Evolutionary conservation across 371 early-diverging fungal species (phyloP).

Genomic region (Syncephalis fuscata): DNA sequence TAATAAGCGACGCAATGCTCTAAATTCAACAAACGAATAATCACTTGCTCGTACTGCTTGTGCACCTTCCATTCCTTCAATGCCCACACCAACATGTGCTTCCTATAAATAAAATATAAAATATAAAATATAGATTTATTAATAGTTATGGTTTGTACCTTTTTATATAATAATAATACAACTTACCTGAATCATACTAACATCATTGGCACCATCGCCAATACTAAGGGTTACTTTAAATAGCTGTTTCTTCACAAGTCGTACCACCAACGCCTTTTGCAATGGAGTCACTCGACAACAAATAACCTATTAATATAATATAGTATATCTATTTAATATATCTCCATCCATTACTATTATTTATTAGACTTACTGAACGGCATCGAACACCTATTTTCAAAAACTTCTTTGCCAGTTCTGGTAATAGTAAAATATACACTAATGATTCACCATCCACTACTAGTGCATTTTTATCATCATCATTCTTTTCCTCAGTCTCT

Average conservation of each 20-base stretch:
- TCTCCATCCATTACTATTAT: background rate
- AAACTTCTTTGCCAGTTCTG: conserved; percentile 18
- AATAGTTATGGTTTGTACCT: too few species aligned
- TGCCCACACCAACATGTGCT: conserved; percentile 71
- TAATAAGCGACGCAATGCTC: conserved; percentile 45
- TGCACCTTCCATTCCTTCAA: conserved; percentile 67
- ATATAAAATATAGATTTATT: too few species aligned
- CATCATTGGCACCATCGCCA: conserved; percentile 97
- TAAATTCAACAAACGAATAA: conserved; percentile 74
- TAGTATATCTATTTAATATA: conserved; percentile 1
- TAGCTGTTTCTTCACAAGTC: conserved; percentile 45
- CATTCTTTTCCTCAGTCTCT: background rate
- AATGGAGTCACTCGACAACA: conserved; percentile 91
- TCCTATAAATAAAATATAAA: too few species aligned
- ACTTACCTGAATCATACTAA: conserved; percentile 82
- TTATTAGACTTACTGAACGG: background rate
- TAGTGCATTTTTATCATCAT: background rate
- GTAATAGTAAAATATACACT: conserved; percentile 9
- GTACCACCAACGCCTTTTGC: conserved; percentile 85
- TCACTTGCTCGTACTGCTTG: conserved; percentile 74
- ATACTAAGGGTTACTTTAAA: conserved; percentile 70
- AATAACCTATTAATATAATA: conserved; percentile 28
- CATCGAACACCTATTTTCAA: conserved; percentile 27
- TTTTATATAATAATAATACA: conserved; percentile 43
- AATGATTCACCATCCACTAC: conserved; percentile 14